Evolutionary conservation across 345 rosid species (phyloP), one percentile per base, ranked within the genome.

Genomic region (Moricandia arvensis): DNA sequence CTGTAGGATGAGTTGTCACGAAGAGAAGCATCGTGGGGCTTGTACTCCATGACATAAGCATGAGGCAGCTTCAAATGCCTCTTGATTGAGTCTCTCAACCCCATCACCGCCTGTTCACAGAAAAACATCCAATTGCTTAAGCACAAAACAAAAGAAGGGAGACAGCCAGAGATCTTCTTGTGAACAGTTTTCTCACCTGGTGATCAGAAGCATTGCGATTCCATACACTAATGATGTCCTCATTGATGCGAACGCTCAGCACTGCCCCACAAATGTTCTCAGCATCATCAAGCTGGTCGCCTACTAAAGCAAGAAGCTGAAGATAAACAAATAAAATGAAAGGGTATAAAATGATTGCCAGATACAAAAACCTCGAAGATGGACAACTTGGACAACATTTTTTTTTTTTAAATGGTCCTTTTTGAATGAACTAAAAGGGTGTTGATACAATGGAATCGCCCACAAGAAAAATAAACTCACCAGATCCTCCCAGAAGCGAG

Each of bases 401-500:
- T 72, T 51, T 65, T 15, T 12, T 2, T 72, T 51, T 65, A 72
- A 41, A 24, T 0, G 29, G 27, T 43, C 54, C 51, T 38, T 58
- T 60, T 57, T 21, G 27, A 29, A 29, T 29, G 31, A 29, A 29
- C 31, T 29, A 24, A 4, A 61, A 37, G 63, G 8, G 6, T 68
- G 24, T 67, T 65, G 66, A 33, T 9, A 63, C 71, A 12, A 31
- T 7, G 63, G 47, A 69, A 15, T 30, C 24, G 12, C 3, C 27
- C 54, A 63, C 9, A 43, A 29, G 31, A 29, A 29, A 29, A 29
- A 70, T 4, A 34, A 69, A 65, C 94, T 88, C 80, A 93, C 99
- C 94, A 93, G 75, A 82, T 93, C 99, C 85, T 93, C 98, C 98
- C 99, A 96, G 77, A 91, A 96, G 79, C 95, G 98, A 51, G 96